phyloP scores from a whole-genome alignment of 2,329 filamentous ascomycete genomes.

The Beauveria caledonica region DNA sequence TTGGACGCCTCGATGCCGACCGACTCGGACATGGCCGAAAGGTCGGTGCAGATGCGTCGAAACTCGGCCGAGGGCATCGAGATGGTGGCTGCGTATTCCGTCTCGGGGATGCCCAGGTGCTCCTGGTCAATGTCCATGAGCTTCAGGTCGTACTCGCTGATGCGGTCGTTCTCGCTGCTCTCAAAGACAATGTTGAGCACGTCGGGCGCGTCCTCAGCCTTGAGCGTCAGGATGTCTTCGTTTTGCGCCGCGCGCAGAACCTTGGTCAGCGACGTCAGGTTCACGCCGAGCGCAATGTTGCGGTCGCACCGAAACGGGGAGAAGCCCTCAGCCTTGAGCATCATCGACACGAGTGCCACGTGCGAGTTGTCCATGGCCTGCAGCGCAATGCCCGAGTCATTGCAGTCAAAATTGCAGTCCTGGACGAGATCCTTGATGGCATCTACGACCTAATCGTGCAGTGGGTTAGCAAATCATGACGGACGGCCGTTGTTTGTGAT shows the following conservation, averaged over 20 bases:
- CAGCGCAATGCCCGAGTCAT: constrained; percentile 95
- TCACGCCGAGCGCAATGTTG: constrained; percentile 96
- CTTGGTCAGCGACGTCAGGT: constrained; percentile 93
- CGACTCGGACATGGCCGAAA: constrained; percentile 88
- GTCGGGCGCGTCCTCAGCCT: constrained; percentile 94
- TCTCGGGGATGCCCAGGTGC: constrained; percentile 96
- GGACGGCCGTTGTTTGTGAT: neutral
- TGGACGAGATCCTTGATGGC: constrained; percentile 99
- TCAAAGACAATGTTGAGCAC: constrained; percentile 94
- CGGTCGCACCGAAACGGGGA: constrained; percentile 95
- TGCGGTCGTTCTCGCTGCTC: constrained; percentile 75
- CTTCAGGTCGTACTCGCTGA: constrained; percentile 99
- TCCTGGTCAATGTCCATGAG: constrained; percentile 99
- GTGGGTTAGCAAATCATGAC: constrained; percentile 15
- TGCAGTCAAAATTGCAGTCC: constrained; percentile 99
- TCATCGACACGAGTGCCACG: constrained; percentile 97
- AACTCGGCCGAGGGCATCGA: constrained; percentile 85
- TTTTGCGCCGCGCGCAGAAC: constrained; percentile 90
- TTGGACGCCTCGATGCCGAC: constrained; percentile 95
- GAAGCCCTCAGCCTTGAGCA: constrained; percentile 93
- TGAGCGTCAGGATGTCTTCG: constrained; percentile 91
- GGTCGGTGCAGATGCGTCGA: constrained; percentile 86
- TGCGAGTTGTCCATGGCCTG: constrained; percentile 99
- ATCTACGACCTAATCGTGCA: constrained; percentile 68
- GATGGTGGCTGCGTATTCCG: constrained; percentile 92